These are phyloP conservation scores for Ramalina intermedia DNA, from an alignment of 495 filamentous ascomycete genomes.

Conservation along the genomic window DNA sequence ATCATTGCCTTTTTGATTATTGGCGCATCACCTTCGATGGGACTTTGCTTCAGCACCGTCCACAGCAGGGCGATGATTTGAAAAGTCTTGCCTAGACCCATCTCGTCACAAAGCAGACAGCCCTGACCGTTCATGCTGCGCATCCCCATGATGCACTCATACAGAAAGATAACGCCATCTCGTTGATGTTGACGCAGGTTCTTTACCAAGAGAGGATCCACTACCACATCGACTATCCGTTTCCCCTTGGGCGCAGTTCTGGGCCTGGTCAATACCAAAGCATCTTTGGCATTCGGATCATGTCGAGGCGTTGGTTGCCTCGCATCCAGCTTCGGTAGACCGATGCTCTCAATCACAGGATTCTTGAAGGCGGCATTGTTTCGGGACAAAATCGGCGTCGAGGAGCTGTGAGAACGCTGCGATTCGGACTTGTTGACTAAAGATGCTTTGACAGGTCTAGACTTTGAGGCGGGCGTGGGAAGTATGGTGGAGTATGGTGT, in stretches of 20 bases:
- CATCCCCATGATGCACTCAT: constrained; percentile 79
- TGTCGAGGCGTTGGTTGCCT: constrained; percentile 46
- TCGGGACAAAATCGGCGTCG: constrained; percentile 20
- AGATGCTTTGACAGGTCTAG: no score
- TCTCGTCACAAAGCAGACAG: constrained; percentile 69
- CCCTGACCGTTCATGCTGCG: constrained; percentile 55
- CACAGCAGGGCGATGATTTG: constrained; percentile 68
- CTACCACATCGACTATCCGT: constrained; percentile 63
- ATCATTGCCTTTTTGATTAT: constrained; percentile 68
- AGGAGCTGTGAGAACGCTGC: no score
- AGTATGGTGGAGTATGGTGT: no score
- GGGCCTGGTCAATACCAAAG: constrained; percentile 58
- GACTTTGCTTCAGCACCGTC: constrained; percentile 73
- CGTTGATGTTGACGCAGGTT: constrained; percentile 62
- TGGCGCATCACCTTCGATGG: constrained; percentile 39
- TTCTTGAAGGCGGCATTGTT: constrained; percentile 26
- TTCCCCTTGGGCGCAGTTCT: constrained; percentile 43
- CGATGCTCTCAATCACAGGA: constrained; percentile 42
- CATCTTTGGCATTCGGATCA: constrained; percentile 43
- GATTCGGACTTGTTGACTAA: no score
- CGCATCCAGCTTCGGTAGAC: constrained; percentile 29
- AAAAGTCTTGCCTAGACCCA: constrained; percentile 70
- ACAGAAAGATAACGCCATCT: constrained; percentile 63
- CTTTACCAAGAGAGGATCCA: constrained; percentile 55
- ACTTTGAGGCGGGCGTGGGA: no score